Evolutionary conservation across 108 stramenopile species (phyloP).

Genomic region (Conticribra weissflogii): DNA sequence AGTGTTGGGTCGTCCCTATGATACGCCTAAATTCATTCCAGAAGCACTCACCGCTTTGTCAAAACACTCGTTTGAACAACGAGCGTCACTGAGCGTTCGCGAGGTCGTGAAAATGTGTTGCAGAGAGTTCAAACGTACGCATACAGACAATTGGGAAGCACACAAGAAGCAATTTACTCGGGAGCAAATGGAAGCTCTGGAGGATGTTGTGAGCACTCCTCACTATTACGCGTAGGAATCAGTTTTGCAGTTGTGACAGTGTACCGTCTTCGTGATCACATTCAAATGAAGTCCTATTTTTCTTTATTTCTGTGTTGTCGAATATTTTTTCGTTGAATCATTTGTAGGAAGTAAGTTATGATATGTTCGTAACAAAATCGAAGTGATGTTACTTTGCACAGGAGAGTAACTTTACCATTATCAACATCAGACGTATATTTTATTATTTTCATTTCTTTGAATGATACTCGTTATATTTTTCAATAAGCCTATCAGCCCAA

Average conservation of each 20-base stretch:
- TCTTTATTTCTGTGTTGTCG: no score
- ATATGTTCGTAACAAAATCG: no score
- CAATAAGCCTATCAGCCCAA: conserved; percentile 80
- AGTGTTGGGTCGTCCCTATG: conserved; percentile 82
- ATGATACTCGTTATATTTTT: no score
- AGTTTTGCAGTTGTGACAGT: no score
- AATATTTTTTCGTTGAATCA: no score
- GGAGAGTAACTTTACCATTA: no score
- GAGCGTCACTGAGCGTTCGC: conserved; percentile 82
- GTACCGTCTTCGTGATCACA: no score
- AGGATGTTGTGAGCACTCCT: conserved; percentile 90
- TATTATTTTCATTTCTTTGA: no score
- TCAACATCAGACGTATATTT: no score
- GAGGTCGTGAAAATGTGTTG: conserved; percentile 88
- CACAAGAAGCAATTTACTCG: conserved; percentile 77
- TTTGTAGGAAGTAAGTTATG: no score
- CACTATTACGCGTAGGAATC: conserved; percentile 90
- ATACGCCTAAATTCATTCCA: conserved; percentile 83
- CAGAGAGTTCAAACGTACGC: conserved; percentile 89
- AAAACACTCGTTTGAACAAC: conserved; percentile 86
- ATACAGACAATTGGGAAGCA: conserved; percentile 92
- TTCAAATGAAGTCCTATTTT: no score
- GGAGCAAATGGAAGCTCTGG: conserved; percentile 84
- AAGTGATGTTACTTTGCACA: no score
- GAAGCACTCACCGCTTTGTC: conserved; percentile 85